Base-by-base conservation (phyloP, 2,329 filamentous ascomycete genomes). In the Dactylella cylindrospora region DNA sequence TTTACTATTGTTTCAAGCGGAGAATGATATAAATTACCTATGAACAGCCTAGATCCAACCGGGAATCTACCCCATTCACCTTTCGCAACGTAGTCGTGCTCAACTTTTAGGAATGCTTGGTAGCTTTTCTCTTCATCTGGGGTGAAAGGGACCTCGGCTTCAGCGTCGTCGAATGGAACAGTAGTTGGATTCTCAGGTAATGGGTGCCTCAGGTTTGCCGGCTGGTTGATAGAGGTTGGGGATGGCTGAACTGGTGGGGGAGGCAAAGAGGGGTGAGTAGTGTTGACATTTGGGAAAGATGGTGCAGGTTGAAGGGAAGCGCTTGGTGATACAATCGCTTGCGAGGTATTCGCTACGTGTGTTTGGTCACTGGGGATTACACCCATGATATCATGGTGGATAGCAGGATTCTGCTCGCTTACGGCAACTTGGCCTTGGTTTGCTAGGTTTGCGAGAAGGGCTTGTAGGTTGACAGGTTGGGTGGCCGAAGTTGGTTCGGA, bases 31-130 rank as follows among this genome's bases (percentile, higher is more conserved):
- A 31, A 36, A 45, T 44, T 78, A 88, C 87, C 88, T 71, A 93
- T 88, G 70, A 91, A 91, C 45, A 93, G 78, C 61, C 88, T 79
- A 13, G 86, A 90, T 3, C 84, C 85, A 46, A 83, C 78, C 0
- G 88, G 87, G 69, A 91, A 91, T 65, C 83, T 81, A 68, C 90
- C 86, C 87, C 87, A 91, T 68, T 86, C 83, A 23, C 84, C 86
- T 69, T 90, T 86, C 0, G 82, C 81, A 67, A 89, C 86, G 71
- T 88, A 88, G 66, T 79, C 80, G 64, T 84, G 79, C 73, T 91
- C 88, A 66, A 89, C 83, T 32, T 79, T 77, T 53, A 88, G 74
- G 70, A 90, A 91, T 9, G 80, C 77, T 54, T 90, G 85, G 74
- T 87, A 91, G 41, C 79, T 77, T 68, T 80, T 80, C 70, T 88